Conservation (phyloP, 2,329 filamentous ascomycete species). For the Gliomastix tumulicola region DNA sequence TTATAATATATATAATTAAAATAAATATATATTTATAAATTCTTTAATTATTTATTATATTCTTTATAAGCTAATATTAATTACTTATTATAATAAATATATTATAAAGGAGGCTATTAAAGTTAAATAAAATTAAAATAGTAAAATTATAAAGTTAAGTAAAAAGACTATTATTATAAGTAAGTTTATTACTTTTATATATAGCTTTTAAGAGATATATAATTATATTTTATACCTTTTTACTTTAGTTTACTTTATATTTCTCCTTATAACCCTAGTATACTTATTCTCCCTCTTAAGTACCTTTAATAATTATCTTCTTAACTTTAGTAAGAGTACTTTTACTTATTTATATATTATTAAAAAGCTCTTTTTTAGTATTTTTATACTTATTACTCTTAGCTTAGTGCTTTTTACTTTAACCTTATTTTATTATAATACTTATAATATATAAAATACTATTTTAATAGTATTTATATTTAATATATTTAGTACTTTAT, state of each 20-base stretch:
- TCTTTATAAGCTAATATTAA: slow-evolving; percentile 1
- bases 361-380: too few species aligned
- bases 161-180: neutral
- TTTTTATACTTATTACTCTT: neutral
- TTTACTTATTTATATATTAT: too few species aligned
- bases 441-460: neutral
- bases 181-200: neutral
- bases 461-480: neutral
- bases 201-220: too few species aligned
- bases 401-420: neutral
- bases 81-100: neutral
- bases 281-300: too few species aligned
- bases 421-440: neutral
- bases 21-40: neutral
- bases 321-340: too few species aligned
- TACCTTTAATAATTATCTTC: too few species aligned
- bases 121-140: too few species aligned
- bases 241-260: too few species aligned
- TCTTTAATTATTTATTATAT: neutral
- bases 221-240: too few species aligned
- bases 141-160: neutral
- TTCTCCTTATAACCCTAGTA: too few species aligned
- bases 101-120: neutral
- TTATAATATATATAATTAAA: neutral
- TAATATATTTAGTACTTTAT: neutral